These are phyloP conservation scores for Clonostachys sp. DNA, from an alignment of 2,329 filamentous ascomycete species.

Conservation along the genomic window DNA sequence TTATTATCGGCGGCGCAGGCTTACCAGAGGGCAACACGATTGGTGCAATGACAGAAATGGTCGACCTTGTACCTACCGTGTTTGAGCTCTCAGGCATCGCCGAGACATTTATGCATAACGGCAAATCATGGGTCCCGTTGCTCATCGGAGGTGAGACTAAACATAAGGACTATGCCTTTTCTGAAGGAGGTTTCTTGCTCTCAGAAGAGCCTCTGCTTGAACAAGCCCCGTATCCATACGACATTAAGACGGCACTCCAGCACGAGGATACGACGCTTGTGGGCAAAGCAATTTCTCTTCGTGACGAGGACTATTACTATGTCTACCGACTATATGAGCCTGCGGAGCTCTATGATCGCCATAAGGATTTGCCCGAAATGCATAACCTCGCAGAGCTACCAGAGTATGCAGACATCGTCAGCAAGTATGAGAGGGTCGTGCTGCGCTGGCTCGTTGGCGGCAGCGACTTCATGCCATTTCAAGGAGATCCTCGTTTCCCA, in stretches of 20 bases:
- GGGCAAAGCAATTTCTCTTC: slow-evolving; percentile 32
- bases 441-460: slow-evolving; percentile 29
- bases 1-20: slow-evolving; percentile 35
- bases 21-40: slow-evolving; percentile 24
- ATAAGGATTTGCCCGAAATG: slow-evolving; percentile 27
- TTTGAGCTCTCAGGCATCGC: slow-evolving; percentile 28
- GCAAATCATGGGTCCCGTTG: slow-evolving; percentile 23
- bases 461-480: slow-evolving; percentile 27
- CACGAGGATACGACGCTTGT: slow-evolving; percentile 35
- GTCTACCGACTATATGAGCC: slow-evolving; percentile 40
- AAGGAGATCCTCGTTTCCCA: slow-evolving; percentile 24
- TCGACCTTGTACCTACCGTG: slow-evolving; percentile 37
- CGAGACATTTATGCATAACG: slow-evolving; percentile 33
- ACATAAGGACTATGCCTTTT: slow-evolving; percentile 34
- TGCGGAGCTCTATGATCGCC: slow-evolving; percentile 33
- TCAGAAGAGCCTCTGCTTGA: slow-evolving; percentile 39
- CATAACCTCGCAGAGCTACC: slow-evolving; percentile 28
- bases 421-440: slow-evolving; percentile 20
- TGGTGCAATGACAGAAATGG: slow-evolving; percentile 34
- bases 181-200: slow-evolving; percentile 36
- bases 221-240: slow-evolving; percentile 35
- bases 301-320: slow-evolving; percentile 30
- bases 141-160: slow-evolving; percentile 11
- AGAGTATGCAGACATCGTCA: slow-evolving; percentile 10
- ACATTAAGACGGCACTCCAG: slow-evolving; percentile 37